Conservation (phyloP, 768 basidiomycete species). For the Termitomyces sp. region DNA sequence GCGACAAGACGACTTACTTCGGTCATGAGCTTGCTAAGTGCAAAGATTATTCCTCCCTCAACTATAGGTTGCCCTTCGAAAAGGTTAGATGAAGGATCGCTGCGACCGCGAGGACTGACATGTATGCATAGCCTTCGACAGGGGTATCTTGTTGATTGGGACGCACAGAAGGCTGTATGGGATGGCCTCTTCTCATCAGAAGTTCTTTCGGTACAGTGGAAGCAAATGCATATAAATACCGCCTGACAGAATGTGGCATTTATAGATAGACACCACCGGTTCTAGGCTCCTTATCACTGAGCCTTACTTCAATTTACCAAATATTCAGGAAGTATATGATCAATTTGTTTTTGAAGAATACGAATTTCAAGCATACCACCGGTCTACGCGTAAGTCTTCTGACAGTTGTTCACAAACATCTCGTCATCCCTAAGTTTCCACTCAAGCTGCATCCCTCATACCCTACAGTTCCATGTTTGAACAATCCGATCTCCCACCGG, state of each 20-base stretch:
- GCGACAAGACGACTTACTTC: slow-evolving; percentile 77
- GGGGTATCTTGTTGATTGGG: slow-evolving; percentile 96
- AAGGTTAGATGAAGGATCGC: slow-evolving; percentile 47
- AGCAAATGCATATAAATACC: neutral
- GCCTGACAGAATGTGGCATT: slow-evolving; percentile 8
- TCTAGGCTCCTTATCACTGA: slow-evolving; percentile 86
- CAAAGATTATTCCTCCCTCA: slow-evolving; percentile 74
- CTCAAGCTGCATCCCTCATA: slow-evolving; percentile 73
- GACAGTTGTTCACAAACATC: neutral
- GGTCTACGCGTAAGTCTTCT: slow-evolving; percentile 69
- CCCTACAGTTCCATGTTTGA: slow-evolving; percentile 73
- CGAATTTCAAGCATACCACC: slow-evolving; percentile 80
- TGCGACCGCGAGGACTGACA: slow-evolving; percentile 5
- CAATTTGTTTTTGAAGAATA: slow-evolving; percentile 97
- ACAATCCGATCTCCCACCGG: slow-evolving; percentile 39
- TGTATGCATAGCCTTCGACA: slow-evolving; percentile 30
- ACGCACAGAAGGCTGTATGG: slow-evolving; percentile 92
- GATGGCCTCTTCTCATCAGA: slow-evolving; percentile 81
- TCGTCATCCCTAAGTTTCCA: slow-evolving; percentile 9
- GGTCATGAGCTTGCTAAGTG: slow-evolving; percentile 82
- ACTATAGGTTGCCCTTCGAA: slow-evolving; percentile 85
- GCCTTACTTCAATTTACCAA: slow-evolving; percentile 91
- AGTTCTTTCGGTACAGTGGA: slow-evolving; percentile 52
- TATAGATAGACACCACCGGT: slow-evolving; percentile 67
- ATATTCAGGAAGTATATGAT: slow-evolving; percentile 89